phyloP scores from a whole-genome alignment of 345 rosid genomes.

The Salix brachista region DNA sequence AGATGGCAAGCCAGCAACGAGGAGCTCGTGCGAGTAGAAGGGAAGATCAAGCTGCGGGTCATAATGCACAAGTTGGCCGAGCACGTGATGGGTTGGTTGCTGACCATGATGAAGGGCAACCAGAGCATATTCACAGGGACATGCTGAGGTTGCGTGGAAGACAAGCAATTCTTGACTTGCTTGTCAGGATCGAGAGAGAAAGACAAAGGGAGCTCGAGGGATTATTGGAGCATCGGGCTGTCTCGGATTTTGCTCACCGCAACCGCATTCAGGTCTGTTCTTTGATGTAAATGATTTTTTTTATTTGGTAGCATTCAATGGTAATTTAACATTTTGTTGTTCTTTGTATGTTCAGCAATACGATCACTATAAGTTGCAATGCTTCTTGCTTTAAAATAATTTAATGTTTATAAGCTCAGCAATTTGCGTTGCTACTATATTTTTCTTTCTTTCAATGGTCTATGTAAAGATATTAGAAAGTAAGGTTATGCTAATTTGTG shows the following conservation, averaged over 20 bases:
- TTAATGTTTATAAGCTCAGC: not conserved
- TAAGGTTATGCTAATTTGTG: not conserved
- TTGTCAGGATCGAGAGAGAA: conserved; percentile 82
- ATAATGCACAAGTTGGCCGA: conserved; percentile 45
- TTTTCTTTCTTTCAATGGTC: not conserved
- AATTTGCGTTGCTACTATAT: not conserved
- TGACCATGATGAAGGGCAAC: conserved; percentile 66
- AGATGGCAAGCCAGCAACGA: conserved; percentile 91
- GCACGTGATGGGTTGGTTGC: conserved; percentile 49
- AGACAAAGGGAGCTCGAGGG: conserved; percentile 87
- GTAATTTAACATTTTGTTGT: conserved; percentile 1
- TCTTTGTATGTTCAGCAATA: not conserved
- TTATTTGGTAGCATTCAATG: not conserved
- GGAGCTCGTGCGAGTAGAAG: conserved; percentile 57
- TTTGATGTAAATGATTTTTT: conserved; percentile 3
- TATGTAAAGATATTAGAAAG: not conserved
- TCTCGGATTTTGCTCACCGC: conserved; percentile 98
- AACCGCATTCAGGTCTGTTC: conserved; percentile 87
- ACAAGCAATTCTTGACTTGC: conserved; percentile 84
- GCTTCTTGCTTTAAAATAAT: conserved; percentile 4
- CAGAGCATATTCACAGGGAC: conserved; percentile 70
- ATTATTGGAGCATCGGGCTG: conserved; percentile 92
- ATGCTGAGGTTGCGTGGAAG: conserved; percentile 84
- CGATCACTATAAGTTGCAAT: not conserved
- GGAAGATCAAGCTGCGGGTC: conserved; percentile 50